These are phyloP conservation scores for Xylaria scruposa DNA, from an alignment of 495 filamentous ascomycete genomes.

Conservation along the genomic window DNA sequence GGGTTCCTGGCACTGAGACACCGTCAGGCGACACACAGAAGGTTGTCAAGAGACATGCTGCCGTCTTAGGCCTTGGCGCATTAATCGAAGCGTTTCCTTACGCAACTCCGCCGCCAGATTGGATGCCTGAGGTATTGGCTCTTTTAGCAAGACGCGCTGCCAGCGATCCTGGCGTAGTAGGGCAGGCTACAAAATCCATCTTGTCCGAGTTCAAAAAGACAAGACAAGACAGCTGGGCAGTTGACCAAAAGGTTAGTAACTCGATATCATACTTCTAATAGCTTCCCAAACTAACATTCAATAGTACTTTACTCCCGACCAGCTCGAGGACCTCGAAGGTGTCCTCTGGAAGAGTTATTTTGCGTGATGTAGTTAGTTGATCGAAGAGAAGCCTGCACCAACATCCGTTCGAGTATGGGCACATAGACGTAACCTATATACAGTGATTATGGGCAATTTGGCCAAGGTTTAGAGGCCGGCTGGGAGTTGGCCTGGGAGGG, in stretches of 20 bases:
- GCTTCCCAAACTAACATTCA: constrained; percentile 40
- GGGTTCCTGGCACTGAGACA: constrained; percentile 71
- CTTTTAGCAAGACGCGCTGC: constrained; percentile 84
- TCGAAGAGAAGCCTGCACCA: neutral
- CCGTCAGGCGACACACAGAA: constrained; percentile 79
- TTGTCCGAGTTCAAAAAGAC: constrained; percentile 99
- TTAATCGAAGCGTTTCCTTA: constrained; percentile 98
- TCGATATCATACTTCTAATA: neutral
- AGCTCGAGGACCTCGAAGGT: constrained; percentile 93
- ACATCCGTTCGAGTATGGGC: neutral
- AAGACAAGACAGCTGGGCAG: constrained; percentile 97
- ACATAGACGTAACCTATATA: neutral
- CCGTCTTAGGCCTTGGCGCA: constrained; percentile 89
- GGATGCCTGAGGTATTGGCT: constrained; percentile 94
- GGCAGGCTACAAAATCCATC: constrained; percentile 95
- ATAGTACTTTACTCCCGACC: constrained; percentile 89
- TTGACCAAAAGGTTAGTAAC: constrained; percentile 86
- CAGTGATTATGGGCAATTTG: neutral
- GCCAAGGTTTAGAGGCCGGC: neutral
- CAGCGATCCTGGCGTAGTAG: constrained; percentile 88
- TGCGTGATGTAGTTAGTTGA: constrained; percentile 58
- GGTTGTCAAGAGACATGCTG: constrained; percentile 83
- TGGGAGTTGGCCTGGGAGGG: neutral
- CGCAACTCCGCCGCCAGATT: constrained; percentile 84
- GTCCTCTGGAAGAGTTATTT: constrained; percentile 99